Evolutionary conservation across 805 yeast species (phyloP), one percentile per base, ranked within the genome.

Genomic region (Candida railenensis): DNA sequence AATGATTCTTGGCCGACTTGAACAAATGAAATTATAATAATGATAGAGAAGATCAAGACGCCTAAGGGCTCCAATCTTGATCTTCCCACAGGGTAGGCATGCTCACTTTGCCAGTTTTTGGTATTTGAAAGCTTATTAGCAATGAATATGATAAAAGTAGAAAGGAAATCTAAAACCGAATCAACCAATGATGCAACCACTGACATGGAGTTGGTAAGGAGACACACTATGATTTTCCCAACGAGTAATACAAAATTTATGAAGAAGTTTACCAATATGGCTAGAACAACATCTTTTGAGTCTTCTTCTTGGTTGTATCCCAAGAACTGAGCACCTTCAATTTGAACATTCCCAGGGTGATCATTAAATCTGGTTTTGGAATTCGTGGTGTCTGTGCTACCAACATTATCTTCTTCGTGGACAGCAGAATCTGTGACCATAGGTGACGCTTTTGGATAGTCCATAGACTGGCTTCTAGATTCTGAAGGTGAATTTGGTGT

Each of bases 111-210:
- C 74, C 82, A 75, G 55, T 77, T 75, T 43, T 61, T 63, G 12
- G 68, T 66, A 8, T 67, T 63, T 3, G 84, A 75, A 45, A 76
- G 65, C 49, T 66, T 67, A 52, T 86, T 82, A 44, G 87, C 79
- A 40, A 77, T 60, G 65, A 73, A 86, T 42, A 87, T 87, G 53
- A 87, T 87, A 48, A 84, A 67, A 0, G 94, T 87, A 15, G 91
- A 85, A 46, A 87, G 62, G 45, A 87, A 82, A 57, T 87, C 95
- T 51, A 87, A 73, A 0, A 81, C 69, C 2, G 92, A 86, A 65
- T 87, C 95, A 36, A 87, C 83, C 51, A 87, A 74, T 1, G 94
- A 86, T 0, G 95, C 95, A 43, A 87, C 69, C 41, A 87, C 79
- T 4, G 94, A 86, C 52, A 87, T 78, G 9, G 95, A 87, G 57